Conservation (phyloP, 164 flowering plant genomes). For the Houttuynia cordata region DNA sequence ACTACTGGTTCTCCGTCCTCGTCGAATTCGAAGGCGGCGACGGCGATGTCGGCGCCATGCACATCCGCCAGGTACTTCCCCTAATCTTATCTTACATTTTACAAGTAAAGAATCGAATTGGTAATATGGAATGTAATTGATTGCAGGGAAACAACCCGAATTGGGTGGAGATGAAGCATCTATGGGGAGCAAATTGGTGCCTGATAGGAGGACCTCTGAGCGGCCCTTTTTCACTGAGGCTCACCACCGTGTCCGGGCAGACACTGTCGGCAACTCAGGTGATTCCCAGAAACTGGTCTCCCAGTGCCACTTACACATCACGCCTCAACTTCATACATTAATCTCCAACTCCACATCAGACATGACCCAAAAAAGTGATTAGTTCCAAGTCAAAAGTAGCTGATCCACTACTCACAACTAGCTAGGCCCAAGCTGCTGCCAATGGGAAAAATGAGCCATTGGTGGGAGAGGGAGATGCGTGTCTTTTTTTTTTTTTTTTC, state of each 20-base stretch:
- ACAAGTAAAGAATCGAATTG: too few species aligned
- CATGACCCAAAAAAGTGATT: neutral
- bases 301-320: slow-evolving; percentile 84
- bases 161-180: slow-evolving; percentile 81
- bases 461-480: slow-evolving; percentile 1
- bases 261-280: slow-evolving; percentile 75
- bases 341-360: neutral
- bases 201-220: slow-evolving; percentile 58
- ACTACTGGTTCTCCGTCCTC: slow-evolving; percentile 69
- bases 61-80: slow-evolving; percentile 56
- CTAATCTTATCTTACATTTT: too few species aligned
- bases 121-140: too few species aligned
- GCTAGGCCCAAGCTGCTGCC: neutral
- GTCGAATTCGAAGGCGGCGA: slow-evolving; percentile 91
- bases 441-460: slow-evolving; percentile 12
- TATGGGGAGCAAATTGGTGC: slow-evolving; percentile 97
- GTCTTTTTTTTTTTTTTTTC: neutral
- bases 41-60: slow-evolving; percentile 97
- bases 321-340: slow-evolving; percentile 83
- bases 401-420: neutral
- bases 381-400: neutral
- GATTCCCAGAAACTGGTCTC: slow-evolving; percentile 83
- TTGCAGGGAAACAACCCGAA: slow-evolving; percentile 59
- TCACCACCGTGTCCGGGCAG: slow-evolving; percentile 56
- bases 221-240: slow-evolving; percentile 90